Evolutionary conservation across 768 basidiomycete species (phyloP).

Genomic region (Boletus huronensis): DNA sequence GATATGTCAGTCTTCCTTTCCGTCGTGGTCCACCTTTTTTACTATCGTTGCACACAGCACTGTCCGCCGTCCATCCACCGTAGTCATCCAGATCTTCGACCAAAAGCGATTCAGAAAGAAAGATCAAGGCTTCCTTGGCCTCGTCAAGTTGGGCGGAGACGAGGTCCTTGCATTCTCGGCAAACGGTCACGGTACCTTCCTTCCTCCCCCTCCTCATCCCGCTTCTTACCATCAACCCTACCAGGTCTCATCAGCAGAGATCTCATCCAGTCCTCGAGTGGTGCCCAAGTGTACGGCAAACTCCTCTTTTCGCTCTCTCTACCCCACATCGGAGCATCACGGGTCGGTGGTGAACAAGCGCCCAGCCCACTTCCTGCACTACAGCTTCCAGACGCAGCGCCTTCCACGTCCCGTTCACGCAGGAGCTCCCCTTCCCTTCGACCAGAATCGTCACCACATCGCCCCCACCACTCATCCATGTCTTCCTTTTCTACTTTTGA

Average conservation of each 20-base stretch:
- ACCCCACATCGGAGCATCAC: constrained; percentile 29
- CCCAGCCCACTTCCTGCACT: constrained; percentile 10
- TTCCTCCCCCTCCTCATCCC: not conserved
- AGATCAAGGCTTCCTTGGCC: constrained; percentile 75
- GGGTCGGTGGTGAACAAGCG: constrained; percentile 17
- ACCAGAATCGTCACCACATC: constrained; percentile 16
- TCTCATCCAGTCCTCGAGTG: constrained; percentile 29
- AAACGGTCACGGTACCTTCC: constrained; percentile 41
- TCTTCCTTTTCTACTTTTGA: constrained; percentile 18
- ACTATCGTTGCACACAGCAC: constrained; percentile 38
- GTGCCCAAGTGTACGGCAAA: constrained; percentile 70
- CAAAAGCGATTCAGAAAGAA: constrained; percentile 83
- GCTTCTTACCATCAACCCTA: constrained; percentile 4
- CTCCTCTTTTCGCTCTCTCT: constrained; percentile 63
- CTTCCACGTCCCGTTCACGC: constrained; percentile 13
- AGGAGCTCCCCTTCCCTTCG: constrained; percentile 26
- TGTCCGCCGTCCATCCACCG: constrained; percentile 69
- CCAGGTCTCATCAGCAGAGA: constrained; percentile 72
- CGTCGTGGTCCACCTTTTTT: constrained; percentile 1
- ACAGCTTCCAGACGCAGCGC: constrained; percentile 13
- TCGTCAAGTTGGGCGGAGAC: constrained; percentile 52
- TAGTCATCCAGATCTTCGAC: constrained; percentile 88
- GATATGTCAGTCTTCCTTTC: constrained; percentile 60
- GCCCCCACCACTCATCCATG: constrained; percentile 16
- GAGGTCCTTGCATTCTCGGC: constrained; percentile 51